Evolutionary conservation across 2,329 filamentous ascomycete genomes (phyloP), one percentile per base, ranked within the genome.

Genomic region (Diplodia mutila): DNA sequence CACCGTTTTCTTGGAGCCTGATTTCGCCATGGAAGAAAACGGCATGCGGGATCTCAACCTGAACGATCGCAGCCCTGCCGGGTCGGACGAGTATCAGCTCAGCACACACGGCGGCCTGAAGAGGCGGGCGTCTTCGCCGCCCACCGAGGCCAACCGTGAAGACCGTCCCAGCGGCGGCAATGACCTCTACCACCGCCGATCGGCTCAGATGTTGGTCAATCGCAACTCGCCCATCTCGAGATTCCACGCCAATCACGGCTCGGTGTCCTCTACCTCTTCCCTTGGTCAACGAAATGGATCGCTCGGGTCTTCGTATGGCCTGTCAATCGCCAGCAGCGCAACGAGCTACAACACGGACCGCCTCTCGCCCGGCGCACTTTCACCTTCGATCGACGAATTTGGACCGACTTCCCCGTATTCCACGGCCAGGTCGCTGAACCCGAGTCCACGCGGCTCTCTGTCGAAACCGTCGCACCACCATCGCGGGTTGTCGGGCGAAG

Each of bases 301-400:
- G 1, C 85, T 89, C 72, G 85, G 87, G 14, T 90, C 89, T 8
- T 87, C 86, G 8, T 81, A 84, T 67, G 84, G 83, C 11, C 77
- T 89, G 23, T 90, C 89, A 21, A 80, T 86, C 71, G 85, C 85
- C 53, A 90, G 87, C 78, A 91, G 88, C 75, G 84, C 88, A 73
- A 90, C 88, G 39, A 90, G 87, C 74, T 85, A 88, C 70, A 85
- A 84, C 54, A 88, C 87, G 37, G 85, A 85, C 66, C 85, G 85
- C 59, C 78, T 86, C 37, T 90, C 89, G 34, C 87, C 88, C 16
- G 83, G 85, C 65, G 84, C 85, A 16, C 75, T 89, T 69, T 89
- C 88, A 21, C 86, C 86, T 16, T 81, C 82, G 51, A 83, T 83
- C n/a, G 86, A 87, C 71, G 85, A 87, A 53, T 74, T 81, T 59